These are phyloP conservation scores for Neoarthrinium moseri DNA, from an alignment of 2,329 filamentous ascomycete genomes.

Conservation along the genomic window DNA sequence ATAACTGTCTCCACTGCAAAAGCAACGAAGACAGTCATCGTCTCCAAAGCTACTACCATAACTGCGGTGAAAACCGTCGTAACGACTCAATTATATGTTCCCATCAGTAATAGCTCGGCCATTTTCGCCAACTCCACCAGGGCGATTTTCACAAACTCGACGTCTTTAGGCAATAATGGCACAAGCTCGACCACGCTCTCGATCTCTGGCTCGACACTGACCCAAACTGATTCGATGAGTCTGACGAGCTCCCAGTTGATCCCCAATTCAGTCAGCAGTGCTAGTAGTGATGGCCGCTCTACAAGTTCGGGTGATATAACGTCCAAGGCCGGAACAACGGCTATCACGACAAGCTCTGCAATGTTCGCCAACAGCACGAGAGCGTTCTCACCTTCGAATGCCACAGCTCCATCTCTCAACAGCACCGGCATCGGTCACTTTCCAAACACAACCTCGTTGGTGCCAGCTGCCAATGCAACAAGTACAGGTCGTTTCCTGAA, in stretches of 20 bases:
- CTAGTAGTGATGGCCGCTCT: no score
- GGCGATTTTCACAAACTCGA: constrained; percentile 14
- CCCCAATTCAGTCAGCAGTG: no score
- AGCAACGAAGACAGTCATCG: constrained; percentile 10
- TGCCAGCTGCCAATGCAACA: neutral
- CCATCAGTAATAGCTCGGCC: constrained; percentile 4
- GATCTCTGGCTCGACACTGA: neutral
- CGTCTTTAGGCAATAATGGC: constrained; percentile 1
- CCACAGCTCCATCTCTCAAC: neutral
- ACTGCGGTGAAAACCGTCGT: constrained; percentile 5
- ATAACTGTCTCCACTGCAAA: constrained; percentile 12
- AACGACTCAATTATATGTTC: constrained; percentile 10
- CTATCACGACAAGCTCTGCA: no score
- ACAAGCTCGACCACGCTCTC: neutral
- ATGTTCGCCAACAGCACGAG: constrained; percentile 8
- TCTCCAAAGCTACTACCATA: constrained; percentile 9
- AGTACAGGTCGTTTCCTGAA: constrained; percentile 6
- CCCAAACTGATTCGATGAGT: neutral
- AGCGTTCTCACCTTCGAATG: constrained; percentile 11
- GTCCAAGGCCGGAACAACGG: neutral
- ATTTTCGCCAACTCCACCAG: constrained; percentile 8
- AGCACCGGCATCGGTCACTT: constrained; percentile 2
- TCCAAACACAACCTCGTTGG: constrained; percentile 8
- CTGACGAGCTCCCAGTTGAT: neutral
- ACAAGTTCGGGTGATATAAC: neutral